Conservation (phyloP, 1,284 basidiomycete genomes). For the Cryptococcus floricola region DNA sequence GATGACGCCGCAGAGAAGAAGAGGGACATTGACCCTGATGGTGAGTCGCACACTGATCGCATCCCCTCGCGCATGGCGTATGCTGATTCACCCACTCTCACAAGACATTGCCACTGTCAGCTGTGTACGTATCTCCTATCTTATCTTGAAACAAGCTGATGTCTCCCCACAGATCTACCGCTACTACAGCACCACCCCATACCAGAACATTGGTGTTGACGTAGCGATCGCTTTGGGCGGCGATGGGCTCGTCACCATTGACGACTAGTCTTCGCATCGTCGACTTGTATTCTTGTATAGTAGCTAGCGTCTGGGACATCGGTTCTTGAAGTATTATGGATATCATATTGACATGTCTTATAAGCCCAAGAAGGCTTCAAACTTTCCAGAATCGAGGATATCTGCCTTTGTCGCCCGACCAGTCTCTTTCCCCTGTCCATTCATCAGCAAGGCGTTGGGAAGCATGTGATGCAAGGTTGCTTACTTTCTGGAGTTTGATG, state of each 20-base stretch:
- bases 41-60: too few relatives aligned
- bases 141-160: background rate
- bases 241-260: conserved; percentile 2
- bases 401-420: conserved; percentile 7
- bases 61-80: too few relatives aligned
- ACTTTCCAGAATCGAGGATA: conserved; percentile 6
- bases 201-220: conserved; percentile 5
- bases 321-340: too few relatives aligned
- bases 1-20: too few relatives aligned
- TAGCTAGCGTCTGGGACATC: too few relatives aligned
- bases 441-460: background rate
- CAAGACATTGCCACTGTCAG: conserved; percentile 4
- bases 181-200: background rate
- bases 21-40: too few relatives aligned
- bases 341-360: background rate
- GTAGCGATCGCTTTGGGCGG: conserved; percentile 7
- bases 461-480: background rate
- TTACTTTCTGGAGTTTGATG: conserved; percentile 13
- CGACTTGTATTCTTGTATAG: too few relatives aligned
- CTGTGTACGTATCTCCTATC: background rate
- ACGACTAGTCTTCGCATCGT: background rate
- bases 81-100: background rate
- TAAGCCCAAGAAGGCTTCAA: conserved; percentile 8
- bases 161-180: conserved; percentile 1
- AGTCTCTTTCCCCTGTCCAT: conserved; percentile 8